Conservation (phyloP, 352 stramenopile genomes). For the Phytophthora constricta region DNA sequence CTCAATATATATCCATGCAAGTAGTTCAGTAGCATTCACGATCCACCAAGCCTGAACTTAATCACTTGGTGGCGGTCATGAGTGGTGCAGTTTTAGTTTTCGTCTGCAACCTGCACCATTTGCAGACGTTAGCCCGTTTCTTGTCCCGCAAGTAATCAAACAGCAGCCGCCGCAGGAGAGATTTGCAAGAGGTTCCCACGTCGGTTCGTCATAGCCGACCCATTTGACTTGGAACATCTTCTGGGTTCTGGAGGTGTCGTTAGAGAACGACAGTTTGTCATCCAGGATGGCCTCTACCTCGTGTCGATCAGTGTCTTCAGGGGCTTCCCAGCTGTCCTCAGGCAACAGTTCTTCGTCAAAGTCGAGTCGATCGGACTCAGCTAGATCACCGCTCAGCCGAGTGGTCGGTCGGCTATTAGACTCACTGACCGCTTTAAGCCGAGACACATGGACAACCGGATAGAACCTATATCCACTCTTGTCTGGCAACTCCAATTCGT, state of each 20-base stretch:
- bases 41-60: no score
- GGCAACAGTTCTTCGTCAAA: neutral
- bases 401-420: no score
- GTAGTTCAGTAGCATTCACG: no score
- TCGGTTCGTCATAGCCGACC: constrained; percentile 2
- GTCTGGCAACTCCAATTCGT: constrained; percentile 5
- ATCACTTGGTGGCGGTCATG: no score
- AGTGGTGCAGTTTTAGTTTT: neutral
- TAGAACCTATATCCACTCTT: constrained; percentile 4
- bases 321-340: neutral
- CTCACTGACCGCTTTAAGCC: constrained; percentile 8
- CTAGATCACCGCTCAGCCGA: neutral
- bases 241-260: neutral
- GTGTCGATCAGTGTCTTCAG: neutral
- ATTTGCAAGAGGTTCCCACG: neutral
- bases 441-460: constrained; percentile 8
- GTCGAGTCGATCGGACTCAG: neutral
- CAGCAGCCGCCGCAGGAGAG: neutral
- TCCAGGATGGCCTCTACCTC: constrained; percentile 1
- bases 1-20: no score
- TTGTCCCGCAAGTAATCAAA: neutral
- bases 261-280: neutral
- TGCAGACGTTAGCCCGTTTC: neutral
- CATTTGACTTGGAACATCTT: neutral
- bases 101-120: neutral